Percentiles rank a stretch among this genome's conserved stretches.
Conservation (phyloP, 129 eudicot species). For the Lactuca saligna region DNA sequence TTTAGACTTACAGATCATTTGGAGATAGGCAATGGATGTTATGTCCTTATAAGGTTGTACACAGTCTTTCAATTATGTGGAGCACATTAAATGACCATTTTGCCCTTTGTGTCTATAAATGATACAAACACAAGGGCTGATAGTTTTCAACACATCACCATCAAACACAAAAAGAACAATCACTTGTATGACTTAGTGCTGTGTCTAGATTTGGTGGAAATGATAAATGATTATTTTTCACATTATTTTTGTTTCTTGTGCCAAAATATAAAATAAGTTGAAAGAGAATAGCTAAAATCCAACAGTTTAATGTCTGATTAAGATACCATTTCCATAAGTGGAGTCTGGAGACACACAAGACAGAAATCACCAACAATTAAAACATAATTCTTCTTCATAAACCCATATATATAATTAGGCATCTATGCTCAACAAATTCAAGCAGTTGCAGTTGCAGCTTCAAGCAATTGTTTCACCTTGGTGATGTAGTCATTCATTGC, state of each 20-base stretch:
- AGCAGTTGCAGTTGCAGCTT: slow-evolving; percentile 67
- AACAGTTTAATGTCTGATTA: slow-evolving; percentile 10
- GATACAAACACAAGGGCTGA: no score
- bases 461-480: slow-evolving; percentile 88
- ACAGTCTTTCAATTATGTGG: neutral
- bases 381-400: slow-evolving; percentile 9
- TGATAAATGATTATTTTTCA: neutral
- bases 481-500: slow-evolving; percentile 95
- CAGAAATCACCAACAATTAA: slow-evolving; percentile 26
- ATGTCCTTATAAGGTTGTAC: no score
- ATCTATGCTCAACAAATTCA: neutral
- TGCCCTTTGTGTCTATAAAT: no score
- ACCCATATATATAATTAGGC: slow-evolving; percentile 3
- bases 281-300: slow-evolving; percentile 16
- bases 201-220: no score
- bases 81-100: no score
- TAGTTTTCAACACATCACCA: neutral
- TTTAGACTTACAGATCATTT: no score
- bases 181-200: no score
- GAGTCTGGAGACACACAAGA: slow-evolving; percentile 19
- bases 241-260: neutral
- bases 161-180: no score
- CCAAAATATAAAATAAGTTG: neutral
- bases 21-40: no score
- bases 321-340: slow-evolving; percentile 36